phyloP scores from a whole-genome alignment of 345 rosid genomes.

The Hibiscus tridactylites region DNA sequence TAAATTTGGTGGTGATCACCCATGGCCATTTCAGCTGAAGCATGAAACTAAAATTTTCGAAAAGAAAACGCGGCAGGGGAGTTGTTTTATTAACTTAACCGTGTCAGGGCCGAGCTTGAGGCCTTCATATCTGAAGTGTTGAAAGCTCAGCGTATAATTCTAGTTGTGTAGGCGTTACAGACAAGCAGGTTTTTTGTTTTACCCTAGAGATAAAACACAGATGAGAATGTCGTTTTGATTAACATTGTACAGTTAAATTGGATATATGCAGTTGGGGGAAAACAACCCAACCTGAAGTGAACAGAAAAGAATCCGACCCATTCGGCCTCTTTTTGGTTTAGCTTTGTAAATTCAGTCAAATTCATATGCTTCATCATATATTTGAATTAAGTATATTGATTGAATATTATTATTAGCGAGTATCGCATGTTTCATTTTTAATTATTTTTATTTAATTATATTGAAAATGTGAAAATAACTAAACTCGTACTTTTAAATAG shows the following conservation, averaged over 20 bases:
- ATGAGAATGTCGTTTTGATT: neutral
- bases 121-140: neutral
- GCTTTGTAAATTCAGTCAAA: neutral
- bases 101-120: conserved; percentile 7
- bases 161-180: neutral
- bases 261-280: neutral
- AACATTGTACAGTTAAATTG: neutral
- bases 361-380: neutral
- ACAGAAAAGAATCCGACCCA: neutral
- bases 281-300: neutral
- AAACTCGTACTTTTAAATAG: no score
- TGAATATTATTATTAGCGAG: no score
- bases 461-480: no score
- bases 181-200: neutral
- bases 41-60: neutral
- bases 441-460: no score
- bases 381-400: no score
- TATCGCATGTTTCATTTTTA: no score
- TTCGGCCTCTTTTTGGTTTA: neutral
- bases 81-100: neutral
- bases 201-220: neutral
- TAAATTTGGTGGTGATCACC: conserved; percentile 6
- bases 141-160: neutral
- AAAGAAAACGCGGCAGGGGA: neutral
- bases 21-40: conserved; percentile 1